Conservation (phyloP, 2,329 filamentous ascomycete species). For the Trichoderma lentiforme region DNA sequence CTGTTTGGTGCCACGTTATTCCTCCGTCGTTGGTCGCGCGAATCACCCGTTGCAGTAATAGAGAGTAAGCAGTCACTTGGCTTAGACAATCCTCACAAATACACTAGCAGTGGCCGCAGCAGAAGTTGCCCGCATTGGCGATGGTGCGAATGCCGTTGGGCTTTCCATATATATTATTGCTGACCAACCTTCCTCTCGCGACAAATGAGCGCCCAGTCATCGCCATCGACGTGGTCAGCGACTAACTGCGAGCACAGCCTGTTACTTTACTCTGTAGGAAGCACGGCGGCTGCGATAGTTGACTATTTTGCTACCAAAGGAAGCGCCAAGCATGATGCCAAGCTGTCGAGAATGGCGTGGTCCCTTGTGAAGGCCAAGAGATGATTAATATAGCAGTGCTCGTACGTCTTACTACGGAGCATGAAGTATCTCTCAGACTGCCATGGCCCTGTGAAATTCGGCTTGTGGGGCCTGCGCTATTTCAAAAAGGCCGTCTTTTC, state of each 20-base stretch:
- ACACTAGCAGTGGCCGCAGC: background rate
- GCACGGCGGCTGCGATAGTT: background rate
- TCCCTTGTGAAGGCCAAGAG: background rate
- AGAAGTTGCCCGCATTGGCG: background rate
- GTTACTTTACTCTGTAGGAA: background rate
- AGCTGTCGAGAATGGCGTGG: background rate
- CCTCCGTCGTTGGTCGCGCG: background rate
- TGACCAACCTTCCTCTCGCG: background rate
- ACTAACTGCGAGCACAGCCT: background rate
- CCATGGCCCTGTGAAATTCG: background rate
- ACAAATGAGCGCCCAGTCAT: background rate
- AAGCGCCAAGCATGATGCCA: background rate
- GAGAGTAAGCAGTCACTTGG: background rate
- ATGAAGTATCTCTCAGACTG: background rate
- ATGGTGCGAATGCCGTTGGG: background rate
- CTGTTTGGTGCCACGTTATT: background rate
- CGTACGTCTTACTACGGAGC: background rate
- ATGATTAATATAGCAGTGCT: background rate
- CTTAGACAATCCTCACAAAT: background rate
- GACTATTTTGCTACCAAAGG: background rate
- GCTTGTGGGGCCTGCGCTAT: background rate
- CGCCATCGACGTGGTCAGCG: background rate
- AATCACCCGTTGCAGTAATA: background rate
- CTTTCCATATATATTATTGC: background rate
- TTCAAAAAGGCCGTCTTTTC: background rate